Base-by-base conservation (phyloP, 805 yeast species). In the Candida ovalis region DNA sequence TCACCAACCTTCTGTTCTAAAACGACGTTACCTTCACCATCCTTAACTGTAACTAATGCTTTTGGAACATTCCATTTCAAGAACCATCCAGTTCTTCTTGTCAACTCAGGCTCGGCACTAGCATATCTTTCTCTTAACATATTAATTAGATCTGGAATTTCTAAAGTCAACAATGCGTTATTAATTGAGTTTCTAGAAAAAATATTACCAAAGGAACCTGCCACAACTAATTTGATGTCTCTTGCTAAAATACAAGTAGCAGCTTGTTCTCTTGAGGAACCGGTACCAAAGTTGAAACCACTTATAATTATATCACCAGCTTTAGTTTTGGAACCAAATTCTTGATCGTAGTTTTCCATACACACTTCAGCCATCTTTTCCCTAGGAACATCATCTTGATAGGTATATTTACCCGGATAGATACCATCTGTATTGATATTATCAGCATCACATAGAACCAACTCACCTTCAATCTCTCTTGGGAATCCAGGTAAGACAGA, bases 361-460 rank as follows among this genome's bases (percentile, higher is more conserved):
- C 99, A 94, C 42, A 94, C 99, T 69, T 92, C 87, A 32, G 99
- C 99, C 99, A 94, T 94, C 66, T 86, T 88, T 59, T 88, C 96
- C 61, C 86, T 78, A 38, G 97, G 80, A 42, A 94, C 94, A 64
- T 94, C 98, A 68, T 94, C 99, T 73, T 94, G 98, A 71, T 94
- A 94, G 9, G 99, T 94, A 75, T 94, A 94, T 67, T 94, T 94
- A 56, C 99, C 99, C 21, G 99, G 99, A 66, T 94, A 94, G 50
- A 94, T 94, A 62, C 98, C 99, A 67, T 94, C 99, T 21, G 99
- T 94, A 72, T 94, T 94, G 69, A 94, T 84, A 65, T 86, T 87
- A 70, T 94, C 99, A 41, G 97, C 97, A 63, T 94, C 96, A 77
- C 99, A 94, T 23, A 94, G 75, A 18, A 94, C 88, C 49, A 94